These are phyloP conservation scores for Juglanconis juglandina DNA, from an alignment of 2,329 filamentous ascomycete species.

Conservation along the genomic window DNA sequence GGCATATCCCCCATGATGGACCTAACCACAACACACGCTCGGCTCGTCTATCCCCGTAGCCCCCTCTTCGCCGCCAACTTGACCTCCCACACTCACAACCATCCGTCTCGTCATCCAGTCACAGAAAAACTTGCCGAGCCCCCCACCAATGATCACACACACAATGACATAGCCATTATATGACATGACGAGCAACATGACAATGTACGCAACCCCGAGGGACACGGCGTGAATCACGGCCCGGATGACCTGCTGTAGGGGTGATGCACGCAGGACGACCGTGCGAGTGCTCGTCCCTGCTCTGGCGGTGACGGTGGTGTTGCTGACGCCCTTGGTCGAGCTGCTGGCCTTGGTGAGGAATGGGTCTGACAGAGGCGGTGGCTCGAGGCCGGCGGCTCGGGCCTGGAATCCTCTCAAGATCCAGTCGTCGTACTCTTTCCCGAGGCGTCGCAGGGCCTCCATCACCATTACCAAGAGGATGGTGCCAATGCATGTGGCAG, in stretches of 20 bases:
- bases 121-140: slow-evolving; percentile 51
- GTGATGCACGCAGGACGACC: slow-evolving; percentile 33
- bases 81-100: slow-evolving; percentile 25
- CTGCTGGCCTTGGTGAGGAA: not conserved
- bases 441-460: slow-evolving; percentile 38
- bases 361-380: not conserved
- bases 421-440: slow-evolving; percentile 40
- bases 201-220: slow-evolving; percentile 41
- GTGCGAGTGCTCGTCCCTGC: not conserved
- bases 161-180: slow-evolving; percentile 45
- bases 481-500: slow-evolving; percentile 41
- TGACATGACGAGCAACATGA: slow-evolving; percentile 45
- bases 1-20: not conserved
- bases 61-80: slow-evolving; percentile 21
- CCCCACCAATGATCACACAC: slow-evolving; percentile 44
- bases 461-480: slow-evolving; percentile 37
- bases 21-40: slow-evolving; percentile 44
- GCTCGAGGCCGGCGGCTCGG: slow-evolving; percentile 26
- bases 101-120: slow-evolving; percentile 49
- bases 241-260: slow-evolving; percentile 38
- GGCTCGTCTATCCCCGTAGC: slow-evolving; percentile 40
- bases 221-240: slow-evolving; percentile 37
- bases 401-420: slow-evolving; percentile 37
- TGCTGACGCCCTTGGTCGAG: slow-evolving; percentile 17
- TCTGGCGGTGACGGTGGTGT: slow-evolving; percentile 11